These are phyloP conservation scores for Fagus crenata DNA, from an alignment of 306 rosid species.

Conservation along the genomic window DNA sequence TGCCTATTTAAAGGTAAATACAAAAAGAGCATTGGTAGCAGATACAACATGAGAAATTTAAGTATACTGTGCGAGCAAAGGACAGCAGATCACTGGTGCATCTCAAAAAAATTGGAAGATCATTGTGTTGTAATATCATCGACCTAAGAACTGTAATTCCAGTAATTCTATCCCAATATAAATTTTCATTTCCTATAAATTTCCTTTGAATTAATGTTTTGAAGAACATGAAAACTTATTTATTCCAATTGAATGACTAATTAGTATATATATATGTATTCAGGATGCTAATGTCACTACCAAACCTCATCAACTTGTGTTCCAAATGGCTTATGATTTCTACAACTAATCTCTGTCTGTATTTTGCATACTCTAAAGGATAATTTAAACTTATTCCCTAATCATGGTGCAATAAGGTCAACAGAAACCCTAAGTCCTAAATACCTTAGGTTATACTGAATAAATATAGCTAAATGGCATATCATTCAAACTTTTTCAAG, in stretches of 20 bases:
- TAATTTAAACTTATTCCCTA: not conserved
- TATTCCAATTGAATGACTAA: not conserved
- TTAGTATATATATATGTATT: not conserved
- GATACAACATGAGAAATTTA: not conserved
- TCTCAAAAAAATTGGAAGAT: not conserved
- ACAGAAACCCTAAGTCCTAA: slow-evolving; percentile 43
- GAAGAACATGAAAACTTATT: not conserved
- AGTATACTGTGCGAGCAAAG: not conserved
- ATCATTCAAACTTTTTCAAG: slow-evolving; percentile 28
- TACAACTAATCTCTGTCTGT: too few relatives aligned
- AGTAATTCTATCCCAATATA: not conserved
- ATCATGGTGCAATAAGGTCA: slow-evolving; percentile 13
- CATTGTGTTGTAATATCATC: not conserved
- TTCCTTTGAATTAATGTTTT: not conserved
- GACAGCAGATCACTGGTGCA: not conserved
- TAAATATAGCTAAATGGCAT: not conserved
- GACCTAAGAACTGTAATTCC: not conserved
- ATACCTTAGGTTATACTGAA: not conserved
- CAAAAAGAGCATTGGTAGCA: not conserved
- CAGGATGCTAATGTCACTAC: not conserved
- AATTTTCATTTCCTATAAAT: not conserved
- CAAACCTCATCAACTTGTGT: not conserved
- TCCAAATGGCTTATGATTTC: not conserved
- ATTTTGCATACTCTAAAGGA: not conserved
- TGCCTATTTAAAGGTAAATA: not conserved